Evolutionary conservation across 805 yeast species (phyloP).

Genomic region (Pichia insulana): DNA sequence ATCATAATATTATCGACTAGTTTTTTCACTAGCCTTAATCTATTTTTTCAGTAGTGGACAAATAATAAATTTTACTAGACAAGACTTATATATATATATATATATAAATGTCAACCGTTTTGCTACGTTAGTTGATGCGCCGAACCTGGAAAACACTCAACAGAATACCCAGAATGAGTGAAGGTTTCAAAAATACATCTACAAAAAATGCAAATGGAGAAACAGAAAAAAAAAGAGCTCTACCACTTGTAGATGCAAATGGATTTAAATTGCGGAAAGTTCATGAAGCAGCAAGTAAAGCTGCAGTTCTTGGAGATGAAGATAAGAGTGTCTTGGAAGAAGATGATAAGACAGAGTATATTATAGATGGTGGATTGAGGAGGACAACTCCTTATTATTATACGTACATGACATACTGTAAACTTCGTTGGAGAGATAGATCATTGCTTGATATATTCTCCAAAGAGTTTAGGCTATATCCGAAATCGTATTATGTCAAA

Average conservation of each 20-base stretch:
- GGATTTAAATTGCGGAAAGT: constrained; percentile 42
- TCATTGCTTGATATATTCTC: constrained; percentile 71
- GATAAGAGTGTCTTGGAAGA: constrained; percentile 38
- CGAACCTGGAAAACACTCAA: too few relatives aligned
- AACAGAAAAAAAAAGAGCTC: constrained; percentile 5
- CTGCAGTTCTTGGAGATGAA: constrained; percentile 30
- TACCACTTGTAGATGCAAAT: constrained; percentile 27
- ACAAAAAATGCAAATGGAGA: background rate
- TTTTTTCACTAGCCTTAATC: too few relatives aligned
- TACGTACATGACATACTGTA: constrained; percentile 87
- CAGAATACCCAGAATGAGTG: background rate
- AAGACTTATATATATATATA: too few relatives aligned
- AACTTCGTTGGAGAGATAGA: constrained; percentile 85
- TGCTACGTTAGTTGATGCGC: too few relatives aligned
- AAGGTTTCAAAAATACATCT: background rate
- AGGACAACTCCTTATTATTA: constrained; percentile 78
- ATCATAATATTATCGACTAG: too few relatives aligned
- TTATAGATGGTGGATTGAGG: constrained; percentile 52
- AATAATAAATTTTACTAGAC: too few relatives aligned
- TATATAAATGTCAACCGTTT: too few relatives aligned
- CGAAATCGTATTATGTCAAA: constrained; percentile 52
- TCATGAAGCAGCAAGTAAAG: constrained; percentile 34
- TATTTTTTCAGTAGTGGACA: too few relatives aligned
- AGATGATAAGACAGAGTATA: constrained; percentile 50
- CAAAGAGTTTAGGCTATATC: constrained; percentile 76